Conservation (phyloP, 306 rosid species). For the Rosa multiflora region DNA sequence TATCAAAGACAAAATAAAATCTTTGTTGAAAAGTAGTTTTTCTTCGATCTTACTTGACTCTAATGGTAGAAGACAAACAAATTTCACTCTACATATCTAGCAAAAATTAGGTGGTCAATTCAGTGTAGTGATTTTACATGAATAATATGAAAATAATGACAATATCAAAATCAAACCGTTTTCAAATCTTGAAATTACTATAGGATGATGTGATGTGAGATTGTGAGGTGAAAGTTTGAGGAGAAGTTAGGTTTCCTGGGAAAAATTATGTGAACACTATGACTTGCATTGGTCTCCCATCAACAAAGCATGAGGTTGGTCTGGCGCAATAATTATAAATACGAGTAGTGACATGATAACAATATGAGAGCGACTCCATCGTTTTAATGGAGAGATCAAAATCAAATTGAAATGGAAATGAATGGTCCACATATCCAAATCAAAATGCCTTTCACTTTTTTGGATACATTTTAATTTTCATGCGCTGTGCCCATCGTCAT, state of each 20-base stretch:
- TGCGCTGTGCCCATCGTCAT: neutral
- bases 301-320: neutral
- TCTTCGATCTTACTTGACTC: no score
- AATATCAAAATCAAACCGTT: no score
- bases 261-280: neutral
- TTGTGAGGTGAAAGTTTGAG: neutral
- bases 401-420: neutral
- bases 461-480: neutral
- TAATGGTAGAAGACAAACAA: no score
- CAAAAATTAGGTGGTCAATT: no score
- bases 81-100: no score
- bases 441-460: neutral
- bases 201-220: no score
- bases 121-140: no score
- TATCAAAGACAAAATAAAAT: no score
- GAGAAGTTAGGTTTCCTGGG: neutral
- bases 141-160: no score
- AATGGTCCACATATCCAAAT: neutral
- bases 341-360: neutral
- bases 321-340: neutral
- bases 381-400: neutral
- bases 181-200: no score
- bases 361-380: neutral
- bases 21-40: no score
- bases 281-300: neutral